Evolutionary conservation across 2,329 filamentous ascomycete genomes (phyloP).

Genomic region (Ciborinia camelliae): DNA sequence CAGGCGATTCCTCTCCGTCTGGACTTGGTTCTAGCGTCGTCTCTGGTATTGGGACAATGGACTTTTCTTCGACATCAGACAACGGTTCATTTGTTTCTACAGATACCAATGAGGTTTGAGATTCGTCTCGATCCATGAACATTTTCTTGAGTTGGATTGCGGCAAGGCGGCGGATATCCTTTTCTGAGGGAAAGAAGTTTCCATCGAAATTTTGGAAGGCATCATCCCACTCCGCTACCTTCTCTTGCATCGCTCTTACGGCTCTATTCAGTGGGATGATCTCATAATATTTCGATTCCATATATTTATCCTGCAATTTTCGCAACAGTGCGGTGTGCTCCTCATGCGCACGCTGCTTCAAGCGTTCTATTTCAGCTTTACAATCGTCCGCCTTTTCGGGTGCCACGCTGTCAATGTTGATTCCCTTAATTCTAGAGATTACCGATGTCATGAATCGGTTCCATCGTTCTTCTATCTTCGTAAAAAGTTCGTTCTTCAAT

Average conservation of each 20-base stretch:
- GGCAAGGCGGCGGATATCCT: slow-evolving; percentile 88
- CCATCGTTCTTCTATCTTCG: slow-evolving; percentile 75
- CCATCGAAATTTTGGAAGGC: slow-evolving; percentile 87
- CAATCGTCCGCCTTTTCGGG: slow-evolving; percentile 83
- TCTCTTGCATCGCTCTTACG: slow-evolving; percentile 86
- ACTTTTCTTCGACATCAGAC: slow-evolving; percentile 47
- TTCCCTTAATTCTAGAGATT: slow-evolving; percentile 76
- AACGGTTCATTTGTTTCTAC: slow-evolving; percentile 60
- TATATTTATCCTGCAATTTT: slow-evolving; percentile 85
- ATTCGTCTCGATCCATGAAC: slow-evolving; percentile 80
- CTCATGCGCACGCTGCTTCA: slow-evolving; percentile 77
- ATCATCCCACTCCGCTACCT: slow-evolving; percentile 88
- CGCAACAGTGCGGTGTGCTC: slow-evolving; percentile 72
- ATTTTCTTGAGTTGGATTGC: slow-evolving; percentile 92
- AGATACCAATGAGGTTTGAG: slow-evolving; percentile 68
- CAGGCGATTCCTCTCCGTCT: slow-evolving; percentile 63
- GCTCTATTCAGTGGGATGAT: slow-evolving; percentile 89
- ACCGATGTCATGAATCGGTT: slow-evolving; percentile 86
- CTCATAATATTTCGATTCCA: slow-evolving; percentile 93
- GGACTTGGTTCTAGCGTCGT: slow-evolving; percentile 45
- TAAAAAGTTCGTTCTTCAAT: slow-evolving; percentile 89
- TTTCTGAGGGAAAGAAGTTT: slow-evolving; percentile 90
- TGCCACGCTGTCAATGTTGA: slow-evolving; percentile 86
- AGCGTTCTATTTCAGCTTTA: slow-evolving; percentile 72
- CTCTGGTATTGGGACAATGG: slow-evolving; percentile 28